Evolutionary conservation across 2,329 filamentous ascomycete genomes (phyloP), one percentile per base, ranked within the genome.

Genomic region (Aspergillus eucalypticola): DNA sequence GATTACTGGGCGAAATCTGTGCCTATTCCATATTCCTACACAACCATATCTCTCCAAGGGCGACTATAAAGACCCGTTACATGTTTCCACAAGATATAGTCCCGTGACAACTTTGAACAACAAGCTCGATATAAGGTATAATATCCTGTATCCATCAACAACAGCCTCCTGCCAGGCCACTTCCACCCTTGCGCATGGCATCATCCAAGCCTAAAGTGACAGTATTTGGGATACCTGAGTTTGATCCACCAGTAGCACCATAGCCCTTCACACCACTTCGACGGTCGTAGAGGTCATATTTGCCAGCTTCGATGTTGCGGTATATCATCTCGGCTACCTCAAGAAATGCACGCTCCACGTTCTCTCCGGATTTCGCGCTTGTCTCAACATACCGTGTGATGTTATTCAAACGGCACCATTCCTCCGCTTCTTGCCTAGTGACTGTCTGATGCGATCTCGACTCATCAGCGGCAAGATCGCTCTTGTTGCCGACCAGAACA

Each of bases 311-410:
- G 64, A 99, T 97, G 71, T 98, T 98, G 75, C 94, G 88, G 74
- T 96, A 96, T 80, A 99, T 98, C 76, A 93, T 84, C 81, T 97
- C 92, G 19, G 95, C 92, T 13, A 98, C 93, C 71, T 95, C 88
- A 73, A 96, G 84, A 71, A 99, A 99, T 2, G 95, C 95, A 67
- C 88, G 86, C 76, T 99, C 95, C 38, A 99, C 95, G 54, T 92
- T 92, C 73, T 96, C 92, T 55, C 95, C 95, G 63, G 89, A 96
- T 82, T 98, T 99, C 53, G 95, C 95, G 66, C 89, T 93, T 41
- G 95, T 99, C 81, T 99, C 95, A 64, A 98, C 92, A 74, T 98
- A 98, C 73, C 93, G 88, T 72, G 96, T 86, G 25, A 98, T 88
- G 60, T 90, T 90, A 76, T 98, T 97, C 66, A 83, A 80, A 61